These are phyloP conservation scores for Pestalotiopsis sp. DNA, from an alignment of 2,329 filamentous ascomycete species.

Conservation along the genomic window DNA sequence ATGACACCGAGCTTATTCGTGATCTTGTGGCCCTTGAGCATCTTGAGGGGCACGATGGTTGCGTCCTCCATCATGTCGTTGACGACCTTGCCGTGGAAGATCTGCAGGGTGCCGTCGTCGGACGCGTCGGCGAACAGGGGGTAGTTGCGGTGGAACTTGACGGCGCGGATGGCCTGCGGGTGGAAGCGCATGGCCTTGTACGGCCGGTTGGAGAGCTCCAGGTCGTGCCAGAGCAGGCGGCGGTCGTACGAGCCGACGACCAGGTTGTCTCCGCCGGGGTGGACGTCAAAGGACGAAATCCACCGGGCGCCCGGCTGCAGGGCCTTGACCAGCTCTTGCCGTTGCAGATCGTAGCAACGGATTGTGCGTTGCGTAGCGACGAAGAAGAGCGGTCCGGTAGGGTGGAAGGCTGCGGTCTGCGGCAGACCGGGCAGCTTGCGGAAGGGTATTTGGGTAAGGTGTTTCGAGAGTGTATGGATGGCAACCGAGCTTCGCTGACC, in stretches of 20 bases:
- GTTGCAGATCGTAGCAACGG: slow-evolving; percentile 89
- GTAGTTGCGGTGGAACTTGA: slow-evolving; percentile 80
- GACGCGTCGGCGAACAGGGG: slow-evolving; percentile 92
- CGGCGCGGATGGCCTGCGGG: slow-evolving; percentile 84
- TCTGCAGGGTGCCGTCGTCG: slow-evolving; percentile 91
- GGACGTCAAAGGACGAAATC: slow-evolving; percentile 94
- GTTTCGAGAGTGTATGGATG: slow-evolving; percentile 94
- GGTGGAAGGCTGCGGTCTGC: slow-evolving; percentile 93
- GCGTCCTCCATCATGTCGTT: slow-evolving; percentile 95
- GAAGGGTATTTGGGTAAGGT: slow-evolving; percentile 94
- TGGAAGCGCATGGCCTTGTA: slow-evolving; percentile 99
- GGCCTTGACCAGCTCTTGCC: slow-evolving; percentile 89
- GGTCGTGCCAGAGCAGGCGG: slow-evolving; percentile 92
- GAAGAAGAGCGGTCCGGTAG: slow-evolving; percentile 89
- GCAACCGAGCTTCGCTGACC: slow-evolving; percentile 81
- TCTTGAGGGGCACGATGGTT: slow-evolving; percentile 94
- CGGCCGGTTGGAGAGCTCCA: slow-evolving; percentile 85
- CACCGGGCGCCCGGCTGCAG: slow-evolving; percentile 89
- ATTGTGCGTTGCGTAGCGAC: slow-evolving; percentile 94
- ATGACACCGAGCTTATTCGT: slow-evolving; percentile 85
- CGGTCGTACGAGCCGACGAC: slow-evolving; percentile 95
- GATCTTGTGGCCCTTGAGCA: slow-evolving; percentile 86
- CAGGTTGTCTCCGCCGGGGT: slow-evolving; percentile 90
- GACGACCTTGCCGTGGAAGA: slow-evolving; percentile 96
- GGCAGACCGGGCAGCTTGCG: slow-evolving; percentile 73